Conservation (phyloP, 2,329 filamentous ascomycete genomes). For the Stemphylium lycopersici region DNA sequence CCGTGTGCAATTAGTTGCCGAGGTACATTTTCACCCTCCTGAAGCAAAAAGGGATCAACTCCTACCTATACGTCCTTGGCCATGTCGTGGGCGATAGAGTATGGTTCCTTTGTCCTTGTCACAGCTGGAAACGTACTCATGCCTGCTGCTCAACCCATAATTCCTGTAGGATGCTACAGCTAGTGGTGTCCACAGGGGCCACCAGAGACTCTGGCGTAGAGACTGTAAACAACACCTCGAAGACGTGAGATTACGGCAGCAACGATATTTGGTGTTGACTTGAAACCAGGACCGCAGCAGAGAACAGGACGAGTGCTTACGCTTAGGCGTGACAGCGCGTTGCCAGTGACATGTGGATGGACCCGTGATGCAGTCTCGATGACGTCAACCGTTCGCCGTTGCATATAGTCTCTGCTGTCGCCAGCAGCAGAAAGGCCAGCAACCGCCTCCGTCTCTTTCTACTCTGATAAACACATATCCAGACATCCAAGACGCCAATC, state of each 20-base stretch:
- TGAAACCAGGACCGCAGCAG: not conserved
- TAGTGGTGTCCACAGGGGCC: too few relatives aligned
- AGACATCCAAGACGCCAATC: too few relatives aligned
- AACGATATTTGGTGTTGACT: not conserved
- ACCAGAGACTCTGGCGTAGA: not conserved
- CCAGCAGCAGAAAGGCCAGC: not conserved
- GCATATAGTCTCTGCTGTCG: conserved; percentile 5
- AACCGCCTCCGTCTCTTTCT: not conserved
- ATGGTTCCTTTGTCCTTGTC: too few relatives aligned
- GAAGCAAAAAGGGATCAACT: not conserved
- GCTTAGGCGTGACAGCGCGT: conserved; percentile 10
- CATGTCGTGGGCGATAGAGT: not conserved
- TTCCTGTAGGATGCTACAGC: too few relatives aligned
- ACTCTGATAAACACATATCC: not conserved
- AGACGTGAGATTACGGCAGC: not conserved
- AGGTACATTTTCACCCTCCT: conserved; percentile 12
- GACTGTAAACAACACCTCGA: not conserved
- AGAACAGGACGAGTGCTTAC: conserved; percentile 4
- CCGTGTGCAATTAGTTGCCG: conserved; percentile 9
- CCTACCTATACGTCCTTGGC: not conserved
- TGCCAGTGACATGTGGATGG: not conserved
- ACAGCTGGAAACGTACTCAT: too few relatives aligned
- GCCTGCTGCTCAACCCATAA: too few relatives aligned
- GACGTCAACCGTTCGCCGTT: conserved; percentile 12
- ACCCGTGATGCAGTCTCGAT: conserved; percentile 7